Base-by-base conservation (phyloP, 345 rosid species). In the Trapa incisa region DNA sequence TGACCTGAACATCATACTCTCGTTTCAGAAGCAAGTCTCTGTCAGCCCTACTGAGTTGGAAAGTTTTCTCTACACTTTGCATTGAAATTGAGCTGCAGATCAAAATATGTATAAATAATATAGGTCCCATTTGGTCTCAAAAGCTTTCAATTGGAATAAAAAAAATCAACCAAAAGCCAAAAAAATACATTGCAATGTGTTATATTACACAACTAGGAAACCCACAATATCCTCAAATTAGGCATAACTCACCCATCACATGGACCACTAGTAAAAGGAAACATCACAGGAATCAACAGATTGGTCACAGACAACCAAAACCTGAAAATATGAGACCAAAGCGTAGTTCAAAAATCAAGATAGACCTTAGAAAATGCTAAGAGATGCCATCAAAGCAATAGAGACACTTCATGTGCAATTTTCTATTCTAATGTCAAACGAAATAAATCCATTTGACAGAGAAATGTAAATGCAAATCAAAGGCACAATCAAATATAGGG, bases 1-100 rank as follows among this genome's bases (percentile, higher is more conserved):
- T 69, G 76, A 89, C 99, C 96, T 91, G 97, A 71, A 95, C 78
- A 80, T 89, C 94, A 66, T 78, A 80, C 29, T 89, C 96, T 75
- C 74, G 86, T 76, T 87, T 87, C 2, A 83, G 39, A 69, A 95
- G 37, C 54, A 86, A 79, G 70, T 89, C 96, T 78, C 69, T 91
- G 75, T 87, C 86, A 65, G 85, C 83, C 80, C 89, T 85, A 11
- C 87, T 75, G 48, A 95, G 79, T 58, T 82, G 87, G 81, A 89
- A 91, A 70, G 89, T 70, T 71, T 74, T 87, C 72, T 91, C 97
- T 68, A 79, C 84, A 71, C 78, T 77, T 76, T 83, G 96, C 68
- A 82, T 47, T 41, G 96, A 86, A 80, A 64, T 89, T 74, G 94
- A 45, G 67, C 99, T 95, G 92, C n/a, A 42, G 29, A 37, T 56